Conservation (phyloP, 805 yeast genomes). For the Sporopachydermia quercuum region DNA sequence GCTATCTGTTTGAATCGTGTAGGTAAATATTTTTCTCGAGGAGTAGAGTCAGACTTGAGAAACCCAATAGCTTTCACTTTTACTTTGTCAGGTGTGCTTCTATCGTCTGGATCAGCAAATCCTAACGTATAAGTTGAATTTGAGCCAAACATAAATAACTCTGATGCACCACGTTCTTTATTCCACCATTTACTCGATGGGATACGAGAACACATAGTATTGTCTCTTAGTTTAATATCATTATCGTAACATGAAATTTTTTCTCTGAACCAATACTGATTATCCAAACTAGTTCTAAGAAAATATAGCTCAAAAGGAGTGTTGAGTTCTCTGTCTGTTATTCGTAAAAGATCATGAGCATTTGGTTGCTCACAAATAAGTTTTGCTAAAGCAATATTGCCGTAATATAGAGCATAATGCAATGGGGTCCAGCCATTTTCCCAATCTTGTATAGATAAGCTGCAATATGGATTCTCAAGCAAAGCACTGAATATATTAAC, state of each 20-base stretch:
- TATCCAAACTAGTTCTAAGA: constrained; percentile 13
- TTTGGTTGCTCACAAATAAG: constrained; percentile 20
- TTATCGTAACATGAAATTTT: not conserved
- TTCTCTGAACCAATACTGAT: constrained; percentile 1
- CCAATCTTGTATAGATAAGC: constrained; percentile 35
- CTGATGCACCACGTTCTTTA: constrained; percentile 37
- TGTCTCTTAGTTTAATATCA: constrained; percentile 11
- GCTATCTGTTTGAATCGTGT: constrained; percentile 29
- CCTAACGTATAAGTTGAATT: constrained; percentile 52
- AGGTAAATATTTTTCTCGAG: constrained; percentile 23
- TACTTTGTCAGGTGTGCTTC: constrained; percentile 29
- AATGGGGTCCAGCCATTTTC: constrained; percentile 78
- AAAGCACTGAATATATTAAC: constrained; percentile 30
- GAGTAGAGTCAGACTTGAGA: constrained; percentile 7
- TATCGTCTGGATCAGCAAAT: constrained; percentile 44
- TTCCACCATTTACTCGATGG: constrained; percentile 24
- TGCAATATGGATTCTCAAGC: constrained; percentile 32
- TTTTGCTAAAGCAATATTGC: constrained; percentile 39
- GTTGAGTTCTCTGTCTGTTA: constrained; percentile 54
- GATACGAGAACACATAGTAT: constrained; percentile 8
- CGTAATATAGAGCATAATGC: constrained; percentile 51
- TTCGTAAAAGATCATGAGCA: constrained; percentile 25
- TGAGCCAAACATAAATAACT: constrained; percentile 45
- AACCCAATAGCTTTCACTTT: constrained; percentile 16
- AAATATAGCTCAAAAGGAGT: constrained; percentile 57